Conservation (phyloP, 148 eudicot species). For the Mesembryanthemum crystallinum region DNA sequence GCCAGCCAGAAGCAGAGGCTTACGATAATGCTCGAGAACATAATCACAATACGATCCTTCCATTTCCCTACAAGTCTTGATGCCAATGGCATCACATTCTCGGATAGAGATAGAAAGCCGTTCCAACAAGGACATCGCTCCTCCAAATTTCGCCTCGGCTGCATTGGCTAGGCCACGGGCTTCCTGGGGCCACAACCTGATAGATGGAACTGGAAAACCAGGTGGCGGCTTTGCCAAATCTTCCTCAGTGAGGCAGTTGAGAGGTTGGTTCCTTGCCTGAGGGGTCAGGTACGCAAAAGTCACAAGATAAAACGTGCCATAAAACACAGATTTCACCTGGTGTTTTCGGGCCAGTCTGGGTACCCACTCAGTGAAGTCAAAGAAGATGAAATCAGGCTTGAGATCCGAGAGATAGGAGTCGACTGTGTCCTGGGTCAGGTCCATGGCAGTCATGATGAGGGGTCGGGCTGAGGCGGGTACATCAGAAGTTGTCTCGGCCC, state of each 20-base stretch:
- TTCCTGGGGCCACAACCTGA: constrained; percentile 33
- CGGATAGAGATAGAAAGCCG: constrained; percentile 21
- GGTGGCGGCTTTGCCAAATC: constrained; percentile 36
- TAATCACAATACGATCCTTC: constrained; percentile 45
- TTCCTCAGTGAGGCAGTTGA: constrained; percentile 16
- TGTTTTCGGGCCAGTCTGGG: constrained; percentile 38
- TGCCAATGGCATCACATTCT: constrained; percentile 43
- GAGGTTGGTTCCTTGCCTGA: constrained; percentile 25
- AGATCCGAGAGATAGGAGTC: constrained; percentile 29
- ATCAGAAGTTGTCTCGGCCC: constrained; percentile 47
- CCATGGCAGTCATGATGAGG: constrained; percentile 47
- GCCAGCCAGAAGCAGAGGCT: constrained; percentile 49
- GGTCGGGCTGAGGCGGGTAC: constrained; percentile 37
- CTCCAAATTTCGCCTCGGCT: constrained; percentile 25
- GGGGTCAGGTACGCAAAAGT: constrained; percentile 32
- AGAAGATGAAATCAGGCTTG: constrained; percentile 41
- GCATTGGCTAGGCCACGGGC: constrained; percentile 27
- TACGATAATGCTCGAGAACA: constrained; percentile 29
- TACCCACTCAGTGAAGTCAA: constrained; percentile 51
- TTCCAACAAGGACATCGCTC: constrained; percentile 29
- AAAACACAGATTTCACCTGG: constrained; percentile 33
- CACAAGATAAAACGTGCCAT: constrained; percentile 31
- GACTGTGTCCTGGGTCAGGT: constrained; percentile 32
- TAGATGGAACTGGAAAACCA: constrained; percentile 31
- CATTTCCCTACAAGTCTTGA: constrained; percentile 46